phyloP scores from a whole-genome alignment of 306 rosid genomes.

The Vigna mungo region DNA sequence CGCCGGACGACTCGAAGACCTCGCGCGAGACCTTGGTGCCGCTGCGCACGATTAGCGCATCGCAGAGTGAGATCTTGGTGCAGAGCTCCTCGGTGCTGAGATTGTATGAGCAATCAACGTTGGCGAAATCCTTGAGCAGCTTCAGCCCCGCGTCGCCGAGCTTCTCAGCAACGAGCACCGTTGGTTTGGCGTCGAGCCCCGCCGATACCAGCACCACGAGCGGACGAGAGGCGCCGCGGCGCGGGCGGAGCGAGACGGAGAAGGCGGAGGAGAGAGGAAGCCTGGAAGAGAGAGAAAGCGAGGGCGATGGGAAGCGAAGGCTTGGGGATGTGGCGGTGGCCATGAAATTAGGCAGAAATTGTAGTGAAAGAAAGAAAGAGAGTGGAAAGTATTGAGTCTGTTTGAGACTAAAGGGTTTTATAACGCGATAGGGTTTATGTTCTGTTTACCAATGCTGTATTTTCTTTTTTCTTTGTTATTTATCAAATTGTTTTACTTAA shows the following conservation, averaged over 20 bases:
- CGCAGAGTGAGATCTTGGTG: constrained; percentile 98
- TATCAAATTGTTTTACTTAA: background rate
- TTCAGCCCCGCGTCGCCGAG: constrained; percentile 83
- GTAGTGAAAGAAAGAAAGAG: background rate
- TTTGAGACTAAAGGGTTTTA: background rate
- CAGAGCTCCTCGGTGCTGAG: constrained; percentile 88
- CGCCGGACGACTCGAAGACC: constrained; percentile 90
- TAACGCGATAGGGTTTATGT: constrained; percentile 20
- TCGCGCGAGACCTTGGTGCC: constrained; percentile 94
- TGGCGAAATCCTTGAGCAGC: constrained; percentile 80
- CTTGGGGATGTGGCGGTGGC: constrained; percentile 60
- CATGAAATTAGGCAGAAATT: background rate
- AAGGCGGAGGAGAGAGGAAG: constrained; percentile 59
- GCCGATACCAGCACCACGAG: constrained; percentile 65
- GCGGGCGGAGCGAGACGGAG: constrained; percentile 51
- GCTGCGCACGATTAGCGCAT: constrained; percentile 91
- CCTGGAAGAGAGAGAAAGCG: constrained; percentile 75
- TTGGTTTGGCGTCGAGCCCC: constrained; percentile 78
- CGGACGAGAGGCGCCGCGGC: constrained; percentile 40
- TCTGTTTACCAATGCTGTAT: background rate
- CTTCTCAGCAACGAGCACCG: constrained; percentile 94
- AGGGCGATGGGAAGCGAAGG: constrained; percentile 51
- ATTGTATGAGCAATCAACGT: constrained; percentile 89
- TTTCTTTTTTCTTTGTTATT: too few species aligned
- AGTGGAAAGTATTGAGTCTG: background rate